phyloP scores from a whole-genome alignment of 1,284 basidiomycete genomes.

The Boletus holoroseus region DNA sequence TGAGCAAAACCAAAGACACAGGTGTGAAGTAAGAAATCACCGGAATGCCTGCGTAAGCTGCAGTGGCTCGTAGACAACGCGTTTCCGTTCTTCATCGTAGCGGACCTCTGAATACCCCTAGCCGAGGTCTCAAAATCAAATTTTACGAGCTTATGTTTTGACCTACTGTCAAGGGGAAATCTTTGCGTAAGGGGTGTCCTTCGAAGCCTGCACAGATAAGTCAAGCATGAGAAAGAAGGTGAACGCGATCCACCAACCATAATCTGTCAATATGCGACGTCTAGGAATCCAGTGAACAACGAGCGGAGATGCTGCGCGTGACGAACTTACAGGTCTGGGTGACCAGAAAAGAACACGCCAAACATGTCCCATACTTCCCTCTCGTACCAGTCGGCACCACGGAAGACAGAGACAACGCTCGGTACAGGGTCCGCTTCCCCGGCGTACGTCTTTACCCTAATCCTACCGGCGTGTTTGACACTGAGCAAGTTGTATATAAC shows the following conservation, averaged over 20 bases:
- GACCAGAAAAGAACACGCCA: slow-evolving; percentile 94
- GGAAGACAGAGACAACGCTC: slow-evolving; percentile 74
- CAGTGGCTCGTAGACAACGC: slow-evolving; percentile 96
- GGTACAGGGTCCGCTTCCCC: slow-evolving; percentile 95
- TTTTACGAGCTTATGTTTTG: background rate
- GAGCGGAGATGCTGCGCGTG: background rate
- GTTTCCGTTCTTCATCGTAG: slow-evolving; percentile 98
- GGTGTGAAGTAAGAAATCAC: slow-evolving; percentile 38
- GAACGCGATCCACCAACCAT: slow-evolving; percentile 52
- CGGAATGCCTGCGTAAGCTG: slow-evolving; percentile 98
- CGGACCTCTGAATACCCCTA: slow-evolving; percentile 96
- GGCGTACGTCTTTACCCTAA: slow-evolving; percentile 97
- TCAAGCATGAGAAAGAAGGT: slow-evolving; percentile 8
- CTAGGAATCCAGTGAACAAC: slow-evolving; percentile 38
- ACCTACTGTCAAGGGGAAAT: slow-evolving; percentile 91
- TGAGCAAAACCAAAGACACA: background rate
- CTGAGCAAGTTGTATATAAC: slow-evolving; percentile 95
- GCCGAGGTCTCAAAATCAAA: slow-evolving; percentile 2
- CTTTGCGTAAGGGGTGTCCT: slow-evolving; percentile 95
- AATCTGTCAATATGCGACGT: slow-evolving; percentile 96
- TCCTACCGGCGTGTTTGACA: slow-evolving; percentile 68
- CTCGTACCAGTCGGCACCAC: slow-evolving; percentile 98
- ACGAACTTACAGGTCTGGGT: slow-evolving; percentile 84
- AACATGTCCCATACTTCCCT: slow-evolving; percentile 98
- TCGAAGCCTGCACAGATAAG: slow-evolving; percentile 72